Percentiles rank a stretch among this genome's conserved stretches.
These are phyloP conservation scores for Gyromitra esculenta DNA, from an alignment of 2,329 filamentous ascomycete genomes.

Conservation along the genomic window DNA sequence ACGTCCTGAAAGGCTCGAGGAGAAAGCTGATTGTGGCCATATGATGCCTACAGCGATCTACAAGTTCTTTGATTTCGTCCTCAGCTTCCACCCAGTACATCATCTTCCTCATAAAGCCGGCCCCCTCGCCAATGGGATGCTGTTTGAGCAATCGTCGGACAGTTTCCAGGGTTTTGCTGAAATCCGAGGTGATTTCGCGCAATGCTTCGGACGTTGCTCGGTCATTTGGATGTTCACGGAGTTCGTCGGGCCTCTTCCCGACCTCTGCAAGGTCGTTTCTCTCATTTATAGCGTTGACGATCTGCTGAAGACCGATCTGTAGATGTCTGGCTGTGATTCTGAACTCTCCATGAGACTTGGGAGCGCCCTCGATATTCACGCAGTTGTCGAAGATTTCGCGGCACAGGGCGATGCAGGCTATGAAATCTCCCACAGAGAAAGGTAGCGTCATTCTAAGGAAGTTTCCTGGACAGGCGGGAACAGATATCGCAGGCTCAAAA, in stretches of 20 bases:
- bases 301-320: slow-evolving; percentile 22
- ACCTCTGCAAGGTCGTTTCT: slow-evolving; percentile 17
- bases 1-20: slow-evolving; percentile 49
- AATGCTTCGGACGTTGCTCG: slow-evolving; percentile 35
- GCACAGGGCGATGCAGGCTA: slow-evolving; percentile 36
- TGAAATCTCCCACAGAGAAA: slow-evolving; percentile 46
- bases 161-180: slow-evolving; percentile 33
- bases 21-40: slow-evolving; percentile 50
- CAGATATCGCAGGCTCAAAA: background rate
- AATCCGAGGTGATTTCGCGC: slow-evolving; percentile 46
- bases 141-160: slow-evolving; percentile 40
- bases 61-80: slow-evolving; percentile 42
- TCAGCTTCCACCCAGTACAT: slow-evolving; percentile 34
- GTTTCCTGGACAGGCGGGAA: background rate
- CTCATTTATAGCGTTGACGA: slow-evolving; percentile 23
- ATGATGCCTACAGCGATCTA: slow-evolving; percentile 45
- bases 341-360: slow-evolving; percentile 32
- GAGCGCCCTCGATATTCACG: background rate
- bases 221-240: slow-evolving; percentile 27
- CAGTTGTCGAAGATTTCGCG: slow-evolving; percentile 23
- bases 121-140: slow-evolving; percentile 20
- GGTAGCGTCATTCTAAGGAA: slow-evolving; percentile 48
- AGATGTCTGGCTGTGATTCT: slow-evolving; percentile 1
- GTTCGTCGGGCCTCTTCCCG: background rate
- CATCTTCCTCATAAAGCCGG: slow-evolving; percentile 32